A percentile compares a stretch with the other conserved stretches of the same genome.
Conservation (phyloP, 2,329 filamentous ascomycete species). For the Pseudogymnoascus sp. region DNA sequence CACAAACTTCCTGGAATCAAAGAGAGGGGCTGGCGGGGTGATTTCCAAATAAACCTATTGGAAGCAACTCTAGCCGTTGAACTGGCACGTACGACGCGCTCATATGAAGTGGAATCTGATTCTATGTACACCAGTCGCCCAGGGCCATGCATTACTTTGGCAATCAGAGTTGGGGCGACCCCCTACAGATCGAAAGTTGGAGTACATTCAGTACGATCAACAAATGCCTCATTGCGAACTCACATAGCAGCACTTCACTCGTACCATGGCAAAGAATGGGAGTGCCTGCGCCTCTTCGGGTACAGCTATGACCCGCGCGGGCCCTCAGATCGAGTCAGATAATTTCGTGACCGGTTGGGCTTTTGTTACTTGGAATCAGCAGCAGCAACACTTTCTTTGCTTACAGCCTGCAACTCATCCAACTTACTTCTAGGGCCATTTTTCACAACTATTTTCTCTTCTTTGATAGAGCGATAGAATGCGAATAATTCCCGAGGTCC, state of each 20-base stretch:
- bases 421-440: too few species aligned
- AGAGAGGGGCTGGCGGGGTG: not conserved
- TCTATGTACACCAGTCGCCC: not conserved
- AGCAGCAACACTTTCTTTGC: too few species aligned
- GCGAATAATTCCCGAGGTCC: not conserved
- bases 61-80: not conserved
- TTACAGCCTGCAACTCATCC: too few species aligned
- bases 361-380: too few species aligned
- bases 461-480: too few species aligned
- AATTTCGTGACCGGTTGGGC: not conserved
- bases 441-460: too few species aligned
- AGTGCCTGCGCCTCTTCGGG: slow-evolving; percentile 2
- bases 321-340: slow-evolving; percentile 4
- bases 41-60: not conserved
- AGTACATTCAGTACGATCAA: not conserved
- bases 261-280: not conserved
- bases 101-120: not conserved
- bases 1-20: slow-evolving; percentile 5
- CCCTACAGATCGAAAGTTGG: not conserved
- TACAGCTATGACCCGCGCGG: not conserved
- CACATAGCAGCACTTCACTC: not conserved
- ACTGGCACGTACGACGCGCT: not conserved
- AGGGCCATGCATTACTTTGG: slow-evolving; percentile 1
- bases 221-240: not conserved
- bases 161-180: slow-evolving; percentile 7